These are phyloP conservation scores for Backusella australiensis DNA, from an alignment of 192 early-diverging fungal genomes.

Conservation along the genomic window DNA sequence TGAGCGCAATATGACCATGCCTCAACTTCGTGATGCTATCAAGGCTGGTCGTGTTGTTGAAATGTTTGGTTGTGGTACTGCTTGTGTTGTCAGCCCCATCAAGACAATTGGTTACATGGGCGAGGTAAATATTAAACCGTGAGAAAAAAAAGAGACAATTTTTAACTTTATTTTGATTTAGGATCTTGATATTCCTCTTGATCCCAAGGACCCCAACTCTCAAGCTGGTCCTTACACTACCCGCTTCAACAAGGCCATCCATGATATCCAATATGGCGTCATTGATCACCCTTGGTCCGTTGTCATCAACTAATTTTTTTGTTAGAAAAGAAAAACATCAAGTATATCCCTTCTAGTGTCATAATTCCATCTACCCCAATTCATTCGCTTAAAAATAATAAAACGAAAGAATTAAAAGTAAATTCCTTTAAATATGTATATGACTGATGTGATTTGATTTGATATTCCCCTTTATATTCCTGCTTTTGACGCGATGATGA, in stretches of 20 bases:
- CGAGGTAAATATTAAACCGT: slow-evolving; percentile 5
- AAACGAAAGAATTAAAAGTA: too few species aligned
- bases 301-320: slow-evolving; percentile 57
- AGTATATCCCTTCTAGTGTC: background rate
- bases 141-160: background rate
- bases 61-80: slow-evolving; percentile 95
- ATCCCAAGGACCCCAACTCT: slow-evolving; percentile 68
- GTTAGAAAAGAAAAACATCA: background rate
- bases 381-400: background rate
- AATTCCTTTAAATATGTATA: too few species aligned
- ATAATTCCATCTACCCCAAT: background rate
- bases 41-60: slow-evolving; percentile 82
- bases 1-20: slow-evolving; percentile 84
- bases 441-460: too few species aligned
- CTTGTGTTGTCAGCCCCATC: slow-evolving; percentile 93
- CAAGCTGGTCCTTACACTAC: slow-evolving; percentile 87
- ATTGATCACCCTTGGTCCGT: slow-evolving; percentile 84
- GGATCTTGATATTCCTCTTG: slow-evolving; percentile 85
- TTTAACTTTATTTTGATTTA: background rate
- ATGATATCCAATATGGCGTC: slow-evolving; percentile 95
- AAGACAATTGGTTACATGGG: slow-evolving; percentile 81
- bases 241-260: slow-evolving; percentile 80
- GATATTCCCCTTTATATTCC: too few species aligned
- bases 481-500: too few species aligned
- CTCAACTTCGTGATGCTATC: slow-evolving; percentile 67